Base-by-base conservation (phyloP, 148 eudicot genomes). In the Polygonum maritimum region DNA sequence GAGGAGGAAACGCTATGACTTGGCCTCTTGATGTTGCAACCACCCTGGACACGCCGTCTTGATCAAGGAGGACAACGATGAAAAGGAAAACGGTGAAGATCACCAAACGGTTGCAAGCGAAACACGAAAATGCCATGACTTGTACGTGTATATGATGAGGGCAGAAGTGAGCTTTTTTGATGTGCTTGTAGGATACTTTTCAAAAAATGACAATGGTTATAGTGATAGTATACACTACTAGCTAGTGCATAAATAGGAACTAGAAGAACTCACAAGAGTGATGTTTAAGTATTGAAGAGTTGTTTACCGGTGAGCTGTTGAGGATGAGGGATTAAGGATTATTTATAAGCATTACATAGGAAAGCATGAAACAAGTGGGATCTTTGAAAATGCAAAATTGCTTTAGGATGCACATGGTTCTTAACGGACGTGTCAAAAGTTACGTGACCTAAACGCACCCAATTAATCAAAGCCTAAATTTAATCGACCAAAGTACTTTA, bases 11-110 rank as follows among this genome's bases (percentile, higher is more conserved):
- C 3, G 3, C 31, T 6, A 41, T 6, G 3, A 12, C 16, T 72
- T 41, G 26, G 74, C 74, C 81, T 63, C 76, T 48, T 2, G 69
- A 69, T 15, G 83, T 80, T 26, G 85, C 74, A 21, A 70, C 79
- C 19, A 15, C 71, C 21, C 35, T 73, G 5, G 21, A 2, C 19
- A 71, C 38, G 21, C 77, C 26, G 0, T 62, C 75, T 47, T 75
- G 77, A 40, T 75, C 63, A n/a, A 83, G 74, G 11, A 83, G 48
- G 39, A 78, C 16, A 16, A 73, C 40, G 18, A 69, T 33, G 48
- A 76, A 54, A 41, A 76, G 48, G 75, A 51, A 69, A 52, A 39
- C 36, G 52, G 49, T 47, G 62, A 72, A 35, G 45, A 62, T 22
- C 41, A 18, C 26, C 49, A 48, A 38, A 48, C 15, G 69, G 15